Conservation (phyloP, 768 basidiomycete species). For the Rhodocollybia butyracea region DNA sequence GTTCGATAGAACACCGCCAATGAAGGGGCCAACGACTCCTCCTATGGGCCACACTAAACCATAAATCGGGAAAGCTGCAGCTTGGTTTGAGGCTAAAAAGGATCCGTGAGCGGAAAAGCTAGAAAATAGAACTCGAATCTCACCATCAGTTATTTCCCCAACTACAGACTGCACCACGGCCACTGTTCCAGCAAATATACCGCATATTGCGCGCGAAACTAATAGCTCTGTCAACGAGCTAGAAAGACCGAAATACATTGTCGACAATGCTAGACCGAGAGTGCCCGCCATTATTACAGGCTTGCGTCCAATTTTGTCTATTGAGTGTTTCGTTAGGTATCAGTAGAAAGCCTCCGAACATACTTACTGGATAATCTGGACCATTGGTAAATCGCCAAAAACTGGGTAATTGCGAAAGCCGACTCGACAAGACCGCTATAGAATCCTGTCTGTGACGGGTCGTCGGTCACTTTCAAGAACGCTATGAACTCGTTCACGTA, state of each 20-base stretch:
- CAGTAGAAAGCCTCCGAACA: not conserved
- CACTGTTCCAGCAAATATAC: conserved; percentile 58
- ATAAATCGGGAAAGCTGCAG: conserved; percentile 56
- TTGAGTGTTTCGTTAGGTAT: not conserved
- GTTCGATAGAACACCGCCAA: conserved; percentile 61
- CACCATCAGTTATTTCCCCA: conserved; percentile 57
- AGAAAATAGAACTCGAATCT: not conserved
- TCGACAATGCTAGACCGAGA: conserved; percentile 46
- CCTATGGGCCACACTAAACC: conserved; percentile 60
- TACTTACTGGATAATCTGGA: conserved; percentile 56
- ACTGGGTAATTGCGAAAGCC: conserved; percentile 46
- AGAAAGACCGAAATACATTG: conserved; percentile 56
- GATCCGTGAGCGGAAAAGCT: not conserved
- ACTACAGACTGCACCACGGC: conserved; percentile 65
- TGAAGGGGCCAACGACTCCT: conserved; percentile 54
- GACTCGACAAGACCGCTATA: conserved; percentile 59
- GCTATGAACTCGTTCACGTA: conserved; percentile 69
- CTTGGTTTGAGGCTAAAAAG: conserved; percentile 47
- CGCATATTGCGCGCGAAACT: conserved; percentile 52
- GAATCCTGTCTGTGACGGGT: conserved; percentile 59
- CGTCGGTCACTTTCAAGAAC: conserved; percentile 51
- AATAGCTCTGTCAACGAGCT: conserved; percentile 46
- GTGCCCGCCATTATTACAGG: conserved; percentile 59
- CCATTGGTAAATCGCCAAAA: conserved; percentile 62
- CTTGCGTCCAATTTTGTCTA: conserved; percentile 64